Evolutionary conservation across 108 stramenopile genomes (phyloP), one percentile per base, ranked within the genome.

Genomic region (Fragilaria radians): DNA sequence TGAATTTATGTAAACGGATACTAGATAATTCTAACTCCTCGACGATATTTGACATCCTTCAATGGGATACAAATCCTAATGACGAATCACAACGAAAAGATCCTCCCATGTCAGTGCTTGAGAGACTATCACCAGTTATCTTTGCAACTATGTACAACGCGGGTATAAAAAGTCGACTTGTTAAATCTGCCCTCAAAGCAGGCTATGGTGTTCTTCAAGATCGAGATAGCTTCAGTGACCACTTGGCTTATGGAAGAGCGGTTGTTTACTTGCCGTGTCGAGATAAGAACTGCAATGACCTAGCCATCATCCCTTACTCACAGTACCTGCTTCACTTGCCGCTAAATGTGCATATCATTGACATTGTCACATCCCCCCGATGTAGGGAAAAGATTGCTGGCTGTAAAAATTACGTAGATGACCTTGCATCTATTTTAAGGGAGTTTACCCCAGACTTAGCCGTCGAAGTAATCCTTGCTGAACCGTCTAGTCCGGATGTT

Each of bases 241-340:
- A 28, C 3, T n/a, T 53, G 24, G 24, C 24, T 27, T 5, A 3
- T 3, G 52, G 28, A 2, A 53, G 26, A 28, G 52, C 52, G 18
- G 27, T 27, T 24, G 24, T 53, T 53, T 27, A 28, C 2, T 28
- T 53, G 3, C 27, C 52, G n/a, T 53, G 52, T 53, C 22, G 28
- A 28, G 52, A 53, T 53, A 1, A 24, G 25, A 18, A 24, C 18
- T 53, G 52, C 52, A 24, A 28, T 18, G 52, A 53, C 28, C 26
- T 28, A 24, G 24, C 24, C n/a, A 28, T 53, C 28, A 18, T 53
- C 18, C 52, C 52, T 1, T n/a, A 53, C 52, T 28, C 18, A 18
- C n/a, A n/a, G 19, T 53, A 53, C 28, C 27, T 53, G 22, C 18
- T 24, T n/a, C 52, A 53, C 27, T 27, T 53, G 18, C 52, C 52